A percentile compares a stretch with the other conserved stretches of the same genome.
phyloP scores from a whole-genome alignment of 306 rosid genomes.

The Hippophae rhamnoides region DNA sequence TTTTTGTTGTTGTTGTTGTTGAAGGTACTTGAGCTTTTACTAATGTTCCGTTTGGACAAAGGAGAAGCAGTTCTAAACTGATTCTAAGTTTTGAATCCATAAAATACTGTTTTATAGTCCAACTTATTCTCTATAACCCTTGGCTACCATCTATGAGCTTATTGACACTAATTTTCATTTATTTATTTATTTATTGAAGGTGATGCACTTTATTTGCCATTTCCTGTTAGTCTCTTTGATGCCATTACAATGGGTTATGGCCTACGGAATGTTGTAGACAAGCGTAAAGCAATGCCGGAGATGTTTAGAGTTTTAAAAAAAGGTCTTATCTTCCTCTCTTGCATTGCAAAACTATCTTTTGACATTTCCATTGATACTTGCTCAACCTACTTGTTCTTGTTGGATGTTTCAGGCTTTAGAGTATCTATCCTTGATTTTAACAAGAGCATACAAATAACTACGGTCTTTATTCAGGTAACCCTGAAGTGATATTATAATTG shows the following conservation, averaged over 20 bases:
- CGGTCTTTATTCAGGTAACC: conserved; percentile 51
- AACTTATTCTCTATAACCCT: not conserved
- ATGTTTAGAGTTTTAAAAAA: conserved; percentile 58
- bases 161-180: conserved; percentile 7
- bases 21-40: too few species aligned
- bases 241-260: conserved; percentile 89
- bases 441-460: conserved; percentile 44
- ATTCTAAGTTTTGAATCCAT: too few species aligned
- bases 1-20: too few species aligned
- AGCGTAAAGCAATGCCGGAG: conserved; percentile 59
- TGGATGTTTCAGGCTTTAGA: conserved; percentile 48
- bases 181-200: conserved; percentile 65
- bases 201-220: conserved; percentile 85
- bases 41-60: too few species aligned
- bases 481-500: not conserved
- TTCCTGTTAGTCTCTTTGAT: conserved; percentile 56
- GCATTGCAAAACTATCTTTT: too few species aligned
- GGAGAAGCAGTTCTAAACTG: too few species aligned
- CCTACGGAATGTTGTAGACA: conserved; percentile 75
- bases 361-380: conserved; percentile 1
- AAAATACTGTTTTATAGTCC: not conserved
- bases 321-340: conserved; percentile 29
- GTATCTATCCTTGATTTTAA: conserved; percentile 74
- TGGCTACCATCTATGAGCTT: conserved; percentile 3
- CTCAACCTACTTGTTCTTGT: conserved; percentile 6